Conservation (phyloP, 768 basidiomycete genomes). For the Naganishia onofrii region DNA sequence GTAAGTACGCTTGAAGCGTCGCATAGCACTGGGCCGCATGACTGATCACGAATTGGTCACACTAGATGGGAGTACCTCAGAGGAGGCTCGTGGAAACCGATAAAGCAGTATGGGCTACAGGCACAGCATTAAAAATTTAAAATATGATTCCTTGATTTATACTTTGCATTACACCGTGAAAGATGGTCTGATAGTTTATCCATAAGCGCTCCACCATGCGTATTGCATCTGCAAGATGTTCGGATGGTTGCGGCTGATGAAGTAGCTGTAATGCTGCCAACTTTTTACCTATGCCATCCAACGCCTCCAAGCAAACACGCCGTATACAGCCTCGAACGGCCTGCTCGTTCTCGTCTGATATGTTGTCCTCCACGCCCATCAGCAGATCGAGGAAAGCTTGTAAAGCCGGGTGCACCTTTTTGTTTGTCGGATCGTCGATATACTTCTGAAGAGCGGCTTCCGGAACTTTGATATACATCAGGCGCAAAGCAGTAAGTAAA, state of each 20-base stretch:
- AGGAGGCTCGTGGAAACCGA: constrained; percentile 40
- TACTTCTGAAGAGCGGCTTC: constrained; percentile 26
- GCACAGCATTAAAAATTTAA: constrained; percentile 25
- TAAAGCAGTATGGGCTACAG: constrained; percentile 38
- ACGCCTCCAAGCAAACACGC: constrained; percentile 29
- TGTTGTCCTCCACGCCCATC: constrained; percentile 31
- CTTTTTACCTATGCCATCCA: constrained; percentile 29
- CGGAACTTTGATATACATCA: constrained; percentile 38
- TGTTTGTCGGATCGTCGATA: constrained; percentile 23
- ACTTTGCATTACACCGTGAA: constrained; percentile 1
- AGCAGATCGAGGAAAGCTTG: constrained; percentile 31
- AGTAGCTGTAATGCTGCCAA: neutral
- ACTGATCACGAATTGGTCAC: neutral
- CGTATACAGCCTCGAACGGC: constrained; percentile 29
- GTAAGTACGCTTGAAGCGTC: constrained; percentile 29
- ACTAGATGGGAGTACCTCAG: constrained; percentile 43
- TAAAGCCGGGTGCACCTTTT: constrained; percentile 34
- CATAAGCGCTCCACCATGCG: constrained; percentile 13
- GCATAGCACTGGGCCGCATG: neutral
- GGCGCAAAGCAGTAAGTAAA: constrained; percentile 42
- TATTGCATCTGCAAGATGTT: neutral
- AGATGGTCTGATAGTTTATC: neutral
- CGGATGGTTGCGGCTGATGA: neutral
- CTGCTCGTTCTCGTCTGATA: constrained; percentile 45
- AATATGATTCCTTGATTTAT: constrained; percentile 8